These are phyloP conservation scores for Yamadazyma olivae DNA, from an alignment of 805 yeast species.

Conservation along the genomic window DNA sequence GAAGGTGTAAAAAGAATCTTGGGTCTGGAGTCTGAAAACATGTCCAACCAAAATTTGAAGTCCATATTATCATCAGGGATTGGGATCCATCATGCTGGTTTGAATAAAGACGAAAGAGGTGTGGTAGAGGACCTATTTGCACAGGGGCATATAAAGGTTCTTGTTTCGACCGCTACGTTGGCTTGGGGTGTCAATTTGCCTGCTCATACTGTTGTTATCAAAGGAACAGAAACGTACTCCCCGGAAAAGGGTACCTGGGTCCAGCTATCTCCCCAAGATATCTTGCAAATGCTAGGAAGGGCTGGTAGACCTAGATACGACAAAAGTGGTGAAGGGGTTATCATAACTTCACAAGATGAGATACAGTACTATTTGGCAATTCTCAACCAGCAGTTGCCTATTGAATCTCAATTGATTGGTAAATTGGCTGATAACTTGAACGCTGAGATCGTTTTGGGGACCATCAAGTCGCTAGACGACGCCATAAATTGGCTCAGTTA, in stretches of 20 bases:
- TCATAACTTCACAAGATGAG: constrained; percentile 83
- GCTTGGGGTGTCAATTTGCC: constrained; percentile 98
- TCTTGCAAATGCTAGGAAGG: constrained; percentile 95
- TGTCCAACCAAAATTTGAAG: constrained; percentile 51
- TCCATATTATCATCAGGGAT: constrained; percentile 68
- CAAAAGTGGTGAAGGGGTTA: constrained; percentile 88
- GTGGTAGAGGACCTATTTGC: constrained; percentile 84
- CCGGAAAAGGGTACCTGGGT: constrained; percentile 90
- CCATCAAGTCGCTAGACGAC: constrained; percentile 55
- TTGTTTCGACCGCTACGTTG: constrained; percentile 88
- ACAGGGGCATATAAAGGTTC: constrained; percentile 77
- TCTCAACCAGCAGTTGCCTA: constrained; percentile 87
- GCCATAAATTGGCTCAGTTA: constrained; percentile 79
- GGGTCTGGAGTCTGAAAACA: constrained; percentile 56
- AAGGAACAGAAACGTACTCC: constrained; percentile 90
- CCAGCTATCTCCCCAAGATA: constrained; percentile 91
- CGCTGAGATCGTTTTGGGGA: constrained; percentile 82
- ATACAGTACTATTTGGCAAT: constrained; percentile 86
- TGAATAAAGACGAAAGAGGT: constrained; percentile 67
- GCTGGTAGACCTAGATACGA: constrained; percentile 98
- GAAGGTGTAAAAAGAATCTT: constrained; percentile 63
- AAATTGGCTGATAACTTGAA: constrained; percentile 72
- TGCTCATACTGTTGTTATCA: constrained; percentile 89
- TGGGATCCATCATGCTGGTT: constrained; percentile 92
- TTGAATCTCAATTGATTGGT: constrained; percentile 80